phyloP scores from a whole-genome alignment of 139 green algal species.

The Pleodorina starrii region DNA sequence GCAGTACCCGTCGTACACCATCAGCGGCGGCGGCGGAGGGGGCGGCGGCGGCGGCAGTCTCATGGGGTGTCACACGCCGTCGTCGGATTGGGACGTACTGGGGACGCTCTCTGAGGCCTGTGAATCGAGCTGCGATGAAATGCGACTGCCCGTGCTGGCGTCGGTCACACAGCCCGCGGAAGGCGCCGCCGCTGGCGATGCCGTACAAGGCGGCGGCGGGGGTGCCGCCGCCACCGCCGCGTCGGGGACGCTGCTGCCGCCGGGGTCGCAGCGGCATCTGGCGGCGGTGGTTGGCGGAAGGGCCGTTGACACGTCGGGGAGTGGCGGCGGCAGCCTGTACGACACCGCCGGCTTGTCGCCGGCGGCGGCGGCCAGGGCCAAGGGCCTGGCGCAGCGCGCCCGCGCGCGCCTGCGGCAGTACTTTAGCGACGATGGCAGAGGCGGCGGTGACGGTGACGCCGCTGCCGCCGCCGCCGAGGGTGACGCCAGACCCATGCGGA shows the following conservation, averaged over 20 bases:
- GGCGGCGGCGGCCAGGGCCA: not conserved
- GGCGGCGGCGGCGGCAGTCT: not conserved
- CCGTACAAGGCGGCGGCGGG: not conserved
- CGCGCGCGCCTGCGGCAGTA: not conserved
- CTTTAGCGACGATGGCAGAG: constrained; percentile 8
- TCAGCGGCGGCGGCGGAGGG: not conserved
- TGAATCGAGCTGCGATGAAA: not conserved
- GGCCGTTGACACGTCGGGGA: not conserved
- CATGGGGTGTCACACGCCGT: not conserved
- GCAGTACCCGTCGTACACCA: not conserved
- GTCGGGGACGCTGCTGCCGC: not conserved
- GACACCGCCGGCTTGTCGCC: not conserved
- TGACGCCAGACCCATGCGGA: not conserved
- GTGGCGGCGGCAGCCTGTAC: not conserved
- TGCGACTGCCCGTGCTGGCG: not conserved
- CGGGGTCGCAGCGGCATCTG: not conserved
- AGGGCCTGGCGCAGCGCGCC: not conserved
- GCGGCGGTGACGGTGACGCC: not conserved
- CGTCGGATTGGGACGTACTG: not conserved
- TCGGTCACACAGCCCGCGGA: not conserved
- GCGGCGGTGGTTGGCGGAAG: not conserved
- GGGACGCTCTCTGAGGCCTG: not conserved
- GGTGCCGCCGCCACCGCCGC: not conserved
- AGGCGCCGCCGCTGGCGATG: not conserved
- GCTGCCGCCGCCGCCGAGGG: not conserved